Conservation (phyloP, 345 rosid genomes). For the Camelina neglecta region DNA sequence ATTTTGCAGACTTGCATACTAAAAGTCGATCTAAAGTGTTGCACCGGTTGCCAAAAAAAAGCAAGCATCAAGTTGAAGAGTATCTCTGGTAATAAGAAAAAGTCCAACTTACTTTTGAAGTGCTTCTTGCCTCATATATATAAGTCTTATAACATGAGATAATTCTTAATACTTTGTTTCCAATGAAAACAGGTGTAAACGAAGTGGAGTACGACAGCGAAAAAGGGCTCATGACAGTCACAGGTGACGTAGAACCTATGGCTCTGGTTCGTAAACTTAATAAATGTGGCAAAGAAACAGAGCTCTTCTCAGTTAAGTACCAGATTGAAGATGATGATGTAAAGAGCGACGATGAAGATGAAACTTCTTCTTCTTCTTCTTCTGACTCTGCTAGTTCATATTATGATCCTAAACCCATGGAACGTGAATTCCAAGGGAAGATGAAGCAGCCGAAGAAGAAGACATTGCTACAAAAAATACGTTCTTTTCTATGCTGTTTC, state of each 20-base stretch:
- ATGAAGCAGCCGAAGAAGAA: not conserved
- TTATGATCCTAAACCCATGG: constrained; percentile 27
- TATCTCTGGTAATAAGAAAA: constrained; percentile 21
- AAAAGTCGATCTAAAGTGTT: constrained; percentile 34
- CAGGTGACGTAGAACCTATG: constrained; percentile 35
- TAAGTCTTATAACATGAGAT: not conserved
- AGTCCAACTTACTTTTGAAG: not conserved
- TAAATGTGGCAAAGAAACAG: constrained; percentile 17
- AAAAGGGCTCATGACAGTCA: constrained; percentile 35
- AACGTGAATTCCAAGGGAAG: constrained; percentile 4
- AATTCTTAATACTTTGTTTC: not conserved
- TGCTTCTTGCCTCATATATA: not conserved
- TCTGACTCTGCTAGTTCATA: constrained; percentile 19
- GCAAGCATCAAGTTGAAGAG: constrained; percentile 21
- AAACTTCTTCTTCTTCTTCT: constrained; percentile 10
- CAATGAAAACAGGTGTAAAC: constrained; percentile 29
- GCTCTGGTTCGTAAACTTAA: constrained; percentile 23
- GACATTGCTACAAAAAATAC: not conserved
- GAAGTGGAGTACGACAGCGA: constrained; percentile 20
- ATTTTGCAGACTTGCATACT: constrained; percentile 37
- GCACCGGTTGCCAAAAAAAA: constrained; percentile 31
- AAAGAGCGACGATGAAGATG: not conserved
- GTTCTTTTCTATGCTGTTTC: constrained; percentile 4
- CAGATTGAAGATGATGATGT: constrained; percentile 18
- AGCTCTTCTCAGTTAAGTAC: constrained; percentile 24